Percentiles rank a stretch among this genome's conserved stretches.
These are phyloP conservation scores for Starmerella roubikii DNA, from an alignment of 805 yeast genomes.

Conservation along the genomic window DNA sequence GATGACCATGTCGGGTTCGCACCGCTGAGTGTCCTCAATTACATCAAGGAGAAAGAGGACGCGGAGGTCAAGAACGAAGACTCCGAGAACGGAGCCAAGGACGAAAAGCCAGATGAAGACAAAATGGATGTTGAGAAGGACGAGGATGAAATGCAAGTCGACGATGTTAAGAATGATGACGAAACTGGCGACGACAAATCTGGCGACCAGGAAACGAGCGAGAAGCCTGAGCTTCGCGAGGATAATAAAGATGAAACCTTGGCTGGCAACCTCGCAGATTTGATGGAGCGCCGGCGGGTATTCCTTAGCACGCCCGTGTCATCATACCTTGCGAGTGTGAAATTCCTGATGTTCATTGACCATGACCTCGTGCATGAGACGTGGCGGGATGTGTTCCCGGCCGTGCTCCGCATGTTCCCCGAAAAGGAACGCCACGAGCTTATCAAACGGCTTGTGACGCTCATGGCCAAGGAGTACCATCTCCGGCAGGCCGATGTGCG, in stretches of 20 bases:
- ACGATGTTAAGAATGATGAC: not conserved
- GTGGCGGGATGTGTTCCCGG: conserved; percentile 77
- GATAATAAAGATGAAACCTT: not conserved
- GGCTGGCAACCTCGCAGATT: conserved; percentile 17
- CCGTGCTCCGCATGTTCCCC: conserved; percentile 60
- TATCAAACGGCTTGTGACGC: conserved; percentile 61
- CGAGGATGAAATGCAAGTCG: not conserved
- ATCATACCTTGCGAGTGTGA: conserved; percentile 54
- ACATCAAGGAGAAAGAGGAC: conserved; percentile 1
- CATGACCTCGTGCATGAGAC: conserved; percentile 65
- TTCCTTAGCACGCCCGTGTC: conserved; percentile 37
- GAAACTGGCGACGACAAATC: not conserved
- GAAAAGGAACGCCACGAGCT: conserved; percentile 72
- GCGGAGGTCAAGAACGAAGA: not conserved
- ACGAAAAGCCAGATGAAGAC: not conserved
- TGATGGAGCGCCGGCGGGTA: conserved; percentile 20
- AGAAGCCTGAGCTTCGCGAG: not conserved
- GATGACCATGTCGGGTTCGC: conserved; percentile 23
- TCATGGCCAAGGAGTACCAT: conserved; percentile 83
- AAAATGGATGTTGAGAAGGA: not conserved
- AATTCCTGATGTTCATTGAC: conserved; percentile 70
- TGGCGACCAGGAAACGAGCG: not conserved
- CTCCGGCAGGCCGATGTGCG: conserved; percentile 75
- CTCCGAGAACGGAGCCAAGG: not conserved
- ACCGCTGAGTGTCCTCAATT: conserved; percentile 19